phyloP scores from a whole-genome alignment of 2,329 filamentous ascomycete genomes.

The Aspergillus pseudoterreus region DNA sequence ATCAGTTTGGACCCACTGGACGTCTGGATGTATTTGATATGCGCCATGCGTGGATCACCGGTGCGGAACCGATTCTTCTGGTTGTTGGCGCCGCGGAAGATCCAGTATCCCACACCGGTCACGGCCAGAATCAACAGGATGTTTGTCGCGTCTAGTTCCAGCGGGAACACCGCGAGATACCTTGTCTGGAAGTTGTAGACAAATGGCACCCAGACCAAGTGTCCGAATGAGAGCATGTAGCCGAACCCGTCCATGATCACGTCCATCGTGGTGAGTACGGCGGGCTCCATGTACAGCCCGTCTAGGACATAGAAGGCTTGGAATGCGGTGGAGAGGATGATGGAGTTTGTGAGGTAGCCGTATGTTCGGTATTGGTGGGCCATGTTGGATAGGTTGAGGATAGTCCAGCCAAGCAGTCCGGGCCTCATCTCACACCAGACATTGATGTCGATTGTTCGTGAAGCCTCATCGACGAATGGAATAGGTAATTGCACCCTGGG shows the following conservation, averaged over 20 bases:
- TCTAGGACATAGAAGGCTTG: too few species aligned
- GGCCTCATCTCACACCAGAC: too few species aligned
- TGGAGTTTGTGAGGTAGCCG: too few species aligned
- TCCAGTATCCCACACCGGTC: background rate
- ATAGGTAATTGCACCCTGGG: too few species aligned
- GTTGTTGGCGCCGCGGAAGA: background rate
- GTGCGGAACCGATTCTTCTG: background rate
- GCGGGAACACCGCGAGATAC: background rate
- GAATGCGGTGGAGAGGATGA: too few species aligned
- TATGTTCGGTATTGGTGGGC: too few species aligned
- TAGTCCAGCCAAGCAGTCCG: too few species aligned
- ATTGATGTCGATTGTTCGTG: too few species aligned
- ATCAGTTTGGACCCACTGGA: background rate
- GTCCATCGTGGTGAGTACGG: too few species aligned
- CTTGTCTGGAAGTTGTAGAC: background rate
- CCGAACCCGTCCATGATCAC: background rate
- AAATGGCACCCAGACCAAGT: background rate
- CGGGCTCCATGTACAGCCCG: too few species aligned
- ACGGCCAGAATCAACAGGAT: background rate
- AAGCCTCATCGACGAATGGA: too few species aligned
- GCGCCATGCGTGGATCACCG: background rate
- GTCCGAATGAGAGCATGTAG: background rate
- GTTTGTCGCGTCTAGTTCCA: background rate
- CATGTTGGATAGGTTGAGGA: too few species aligned
- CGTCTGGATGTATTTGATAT: background rate